Evolutionary conservation across 129 eudicot species (phyloP), one percentile per base, ranked within the genome.

Genomic region (Apium graveolens): DNA sequence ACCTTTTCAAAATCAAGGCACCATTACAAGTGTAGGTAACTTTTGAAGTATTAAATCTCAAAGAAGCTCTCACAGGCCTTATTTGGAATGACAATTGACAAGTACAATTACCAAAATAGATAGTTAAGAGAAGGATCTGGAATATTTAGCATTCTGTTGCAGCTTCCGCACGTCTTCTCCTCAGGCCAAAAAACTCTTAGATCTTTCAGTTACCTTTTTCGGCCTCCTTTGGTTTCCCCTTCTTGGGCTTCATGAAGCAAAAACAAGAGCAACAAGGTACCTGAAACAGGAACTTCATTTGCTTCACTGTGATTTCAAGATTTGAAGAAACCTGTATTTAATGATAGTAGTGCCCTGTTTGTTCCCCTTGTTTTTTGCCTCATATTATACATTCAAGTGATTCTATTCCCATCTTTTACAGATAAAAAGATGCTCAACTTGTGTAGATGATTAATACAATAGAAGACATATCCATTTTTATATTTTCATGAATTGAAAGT

Each of bases 221-320:
- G 31, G 14, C 31, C 55, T 84, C 76, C 82, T 82, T 84, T 13
- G 81, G 26, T 39, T 82, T 76, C 18, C 34, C 76, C 66, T 81
- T 81, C 32, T 77, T 82, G 74, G 80, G 42, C 82, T 76, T 84
- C 73, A 81, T 68, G 80, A 81, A 83, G 79, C 87, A 86, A 74
- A 83, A 86, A 65, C 87, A 86, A 34, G 90, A 81, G 85, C 87
- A 83, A 78, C 81, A 86, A 41, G 87, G 90, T 65, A 86, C 34
- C n/a, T 81, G 85, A 57, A 81, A 39, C 83, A 86, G 71, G 82
- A 86, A 76, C 81, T 83, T 86, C 87, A 83, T 86, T 51, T 78
- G 45, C 42, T 41, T 80, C n/a, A 27, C 46, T 7, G 48, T 43
- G 69, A 63, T 73, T 48, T 27, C 43, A 74, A 62, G 21, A 26